Percentiles rank a stretch among this genome's conserved stretches.
Conservation (phyloP, 2,329 filamentous ascomycete species). For the Penicillium sp. region DNA sequence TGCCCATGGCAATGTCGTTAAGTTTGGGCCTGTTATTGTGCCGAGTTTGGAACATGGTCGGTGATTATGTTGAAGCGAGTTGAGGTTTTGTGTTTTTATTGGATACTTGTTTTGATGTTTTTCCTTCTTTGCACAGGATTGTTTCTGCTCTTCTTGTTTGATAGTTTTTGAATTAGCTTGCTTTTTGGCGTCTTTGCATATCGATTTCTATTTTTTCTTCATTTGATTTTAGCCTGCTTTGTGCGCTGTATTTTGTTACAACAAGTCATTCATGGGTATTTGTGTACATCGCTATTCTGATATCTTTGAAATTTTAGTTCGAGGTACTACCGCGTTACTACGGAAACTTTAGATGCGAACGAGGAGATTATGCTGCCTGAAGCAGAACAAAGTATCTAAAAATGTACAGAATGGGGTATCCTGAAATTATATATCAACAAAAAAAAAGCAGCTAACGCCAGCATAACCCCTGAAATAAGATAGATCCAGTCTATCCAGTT, state of each 20-base stretch:
- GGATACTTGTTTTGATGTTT: not conserved
- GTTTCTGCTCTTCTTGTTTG: slow-evolving; percentile 3
- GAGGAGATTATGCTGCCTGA: too few species aligned
- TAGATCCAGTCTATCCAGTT: slow-evolving; percentile 16
- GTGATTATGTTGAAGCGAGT: slow-evolving; percentile 32
- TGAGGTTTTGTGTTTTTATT: not conserved
- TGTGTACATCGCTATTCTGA: too few species aligned
- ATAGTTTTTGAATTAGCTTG: not conserved
- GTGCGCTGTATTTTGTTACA: not conserved
- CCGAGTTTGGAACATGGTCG: slow-evolving; percentile 77
- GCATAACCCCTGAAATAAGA: not conserved
- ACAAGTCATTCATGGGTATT: not conserved
- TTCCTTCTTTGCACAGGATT: slow-evolving; percentile 8
- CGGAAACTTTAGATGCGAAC: too few species aligned
- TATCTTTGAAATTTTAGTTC: too few species aligned
- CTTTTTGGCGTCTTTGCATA: slow-evolving; percentile 3
- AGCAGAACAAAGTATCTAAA: too few species aligned
- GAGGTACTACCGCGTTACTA: too few species aligned
- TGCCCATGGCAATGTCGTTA: slow-evolving; percentile 76
- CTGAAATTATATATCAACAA: not conserved
- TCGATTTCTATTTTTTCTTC: not conserved
- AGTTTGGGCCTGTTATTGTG: slow-evolving; percentile 95
- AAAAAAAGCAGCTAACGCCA: not conserved
- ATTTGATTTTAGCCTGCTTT: not conserved
- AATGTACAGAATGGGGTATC: not conserved